Percentiles rank a stretch among this genome's conserved stretches.
phyloP scores from a whole-genome alignment of 129 eudicot genomes.

The Tagetes patula region DNA sequence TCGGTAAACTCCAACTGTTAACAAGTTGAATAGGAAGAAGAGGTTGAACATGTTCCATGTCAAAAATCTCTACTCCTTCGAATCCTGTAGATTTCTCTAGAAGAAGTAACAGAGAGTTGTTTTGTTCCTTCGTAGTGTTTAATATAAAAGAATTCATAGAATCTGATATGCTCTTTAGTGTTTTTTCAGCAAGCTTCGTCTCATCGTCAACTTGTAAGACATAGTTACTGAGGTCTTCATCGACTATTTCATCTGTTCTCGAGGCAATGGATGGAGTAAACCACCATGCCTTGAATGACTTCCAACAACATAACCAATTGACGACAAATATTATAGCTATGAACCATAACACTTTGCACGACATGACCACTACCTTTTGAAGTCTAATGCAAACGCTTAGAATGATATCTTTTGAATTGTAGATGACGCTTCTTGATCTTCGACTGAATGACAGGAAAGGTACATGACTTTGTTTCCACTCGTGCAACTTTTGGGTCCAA shows the following conservation, averaged over 20 bases:
- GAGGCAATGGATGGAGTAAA: neutral
- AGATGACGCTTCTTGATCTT: conserved; percentile 1
- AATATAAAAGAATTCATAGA: neutral
- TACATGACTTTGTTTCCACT: conserved; percentile 23
- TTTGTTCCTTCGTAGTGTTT: conserved; percentile 6
- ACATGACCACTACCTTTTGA: conserved; percentile 17
- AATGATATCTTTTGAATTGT: neutral
- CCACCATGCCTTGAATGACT: neutral
- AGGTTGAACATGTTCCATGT: conserved; percentile 16
- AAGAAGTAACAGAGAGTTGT: conserved; percentile 16
- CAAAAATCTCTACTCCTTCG: conserved; percentile 26
- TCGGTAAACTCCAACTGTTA: conserved; percentile 29
- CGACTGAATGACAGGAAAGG: neutral
- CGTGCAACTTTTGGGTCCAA: conserved; percentile 33
- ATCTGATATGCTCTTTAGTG: conserved; percentile 10
- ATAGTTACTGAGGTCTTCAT: conserved; percentile 22
- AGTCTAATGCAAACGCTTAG: conserved; percentile 16
- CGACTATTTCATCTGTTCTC: neutral
- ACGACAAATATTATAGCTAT: neutral
- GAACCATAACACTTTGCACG: conserved; percentile 19
- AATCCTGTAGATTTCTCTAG: conserved; percentile 21
- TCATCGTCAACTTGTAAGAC: conserved; percentile 10
- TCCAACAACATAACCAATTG: neutral
- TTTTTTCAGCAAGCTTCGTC: conserved; percentile 15
- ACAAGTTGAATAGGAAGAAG: conserved; percentile 3